phyloP scores from a whole-genome alignment of 805 yeast species.

The Trichomonascus vanleenenianus region DNA sequence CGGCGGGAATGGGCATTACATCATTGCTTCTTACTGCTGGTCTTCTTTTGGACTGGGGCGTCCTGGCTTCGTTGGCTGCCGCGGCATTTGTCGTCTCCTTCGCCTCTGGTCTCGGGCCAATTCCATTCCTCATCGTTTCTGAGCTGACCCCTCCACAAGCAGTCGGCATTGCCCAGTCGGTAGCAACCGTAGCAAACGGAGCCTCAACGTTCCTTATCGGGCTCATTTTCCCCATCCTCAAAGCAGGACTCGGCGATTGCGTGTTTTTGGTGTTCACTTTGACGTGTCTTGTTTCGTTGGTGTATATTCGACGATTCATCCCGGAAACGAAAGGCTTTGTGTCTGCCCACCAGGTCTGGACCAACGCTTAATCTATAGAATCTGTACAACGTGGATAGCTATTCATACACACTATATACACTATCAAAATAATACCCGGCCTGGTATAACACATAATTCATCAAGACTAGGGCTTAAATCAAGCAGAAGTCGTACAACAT shows the following conservation, averaged over 20 bases:
- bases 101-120: constrained; percentile 92
- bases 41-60: constrained; percentile 29
- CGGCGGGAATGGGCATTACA: constrained; percentile 58
- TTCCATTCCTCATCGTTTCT: constrained; percentile 81
- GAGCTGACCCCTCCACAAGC: constrained; percentile 83
- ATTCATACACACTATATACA: too few species aligned
- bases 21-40: constrained; percentile 61
- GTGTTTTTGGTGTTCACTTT: constrained; percentile 59
- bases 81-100: constrained; percentile 72
- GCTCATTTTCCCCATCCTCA: constrained; percentile 67
- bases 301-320: constrained; percentile 40
- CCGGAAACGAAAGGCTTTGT: constrained; percentile 73
- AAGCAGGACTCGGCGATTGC: constrained; percentile 60
- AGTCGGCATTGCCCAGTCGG: constrained; percentile 81
- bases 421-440: too few species aligned
- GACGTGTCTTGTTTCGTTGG: constrained; percentile 19
- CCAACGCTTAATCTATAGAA: too few species aligned
- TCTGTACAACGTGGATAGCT: too few species aligned
- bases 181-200: constrained; percentile 91
- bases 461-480: too few species aligned
- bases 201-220: constrained; percentile 73
- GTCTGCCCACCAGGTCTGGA: constrained; percentile 65
- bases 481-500: too few species aligned
- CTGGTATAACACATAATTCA: too few species aligned
- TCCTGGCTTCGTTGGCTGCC: constrained; percentile 40